Percentiles rank a stretch among this genome's conserved stretches.
Evolutionary conservation across 140 eudicot genomes (phyloP).

Genomic region (Oenanthe javanica): DNA sequence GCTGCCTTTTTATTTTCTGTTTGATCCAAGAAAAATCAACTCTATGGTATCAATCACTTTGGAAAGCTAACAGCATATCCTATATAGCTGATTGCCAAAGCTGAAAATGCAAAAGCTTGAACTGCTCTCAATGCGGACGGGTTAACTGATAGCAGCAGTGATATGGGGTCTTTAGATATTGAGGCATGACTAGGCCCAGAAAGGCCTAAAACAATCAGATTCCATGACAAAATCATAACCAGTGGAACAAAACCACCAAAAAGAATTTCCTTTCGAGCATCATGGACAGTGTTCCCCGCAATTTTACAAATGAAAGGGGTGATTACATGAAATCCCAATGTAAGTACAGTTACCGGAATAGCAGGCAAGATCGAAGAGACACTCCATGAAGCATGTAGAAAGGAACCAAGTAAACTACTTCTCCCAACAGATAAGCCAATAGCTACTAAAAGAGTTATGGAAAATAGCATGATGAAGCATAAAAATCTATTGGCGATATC

Average conservation of each 20-base stretch:
- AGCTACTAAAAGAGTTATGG: constrained; percentile 30
- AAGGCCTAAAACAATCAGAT: constrained; percentile 35
- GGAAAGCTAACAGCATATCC: constrained; percentile 47
- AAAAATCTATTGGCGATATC: constrained; percentile 32
- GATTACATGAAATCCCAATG: constrained; percentile 39
- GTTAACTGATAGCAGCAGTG: constrained; percentile 28
- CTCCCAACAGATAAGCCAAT: constrained; percentile 32
- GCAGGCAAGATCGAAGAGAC: constrained; percentile 33
- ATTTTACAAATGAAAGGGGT: constrained; percentile 39
- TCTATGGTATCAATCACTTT: constrained; percentile 32
- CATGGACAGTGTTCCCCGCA: constrained; percentile 26
- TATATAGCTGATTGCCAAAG: constrained; percentile 39
- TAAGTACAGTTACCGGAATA: constrained; percentile 39
- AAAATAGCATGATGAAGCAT: constrained; percentile 27
- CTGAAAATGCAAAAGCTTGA: constrained; percentile 40
- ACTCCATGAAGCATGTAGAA: constrained; percentile 25
- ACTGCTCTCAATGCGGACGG: constrained; percentile 34
- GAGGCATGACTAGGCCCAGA: constrained; percentile 17
- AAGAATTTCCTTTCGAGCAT: constrained; percentile 35
- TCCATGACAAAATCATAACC: constrained; percentile 37
- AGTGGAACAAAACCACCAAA: constrained; percentile 33
- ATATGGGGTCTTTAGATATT: constrained; percentile 27
- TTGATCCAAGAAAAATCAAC: constrained; percentile 11
- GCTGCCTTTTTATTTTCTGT: neutral
- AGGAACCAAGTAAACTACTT: constrained; percentile 21